Evolutionary conservation across 176 grass and related monocot genomes (phyloP).

Genomic region (Leersia perrieri): DNA sequence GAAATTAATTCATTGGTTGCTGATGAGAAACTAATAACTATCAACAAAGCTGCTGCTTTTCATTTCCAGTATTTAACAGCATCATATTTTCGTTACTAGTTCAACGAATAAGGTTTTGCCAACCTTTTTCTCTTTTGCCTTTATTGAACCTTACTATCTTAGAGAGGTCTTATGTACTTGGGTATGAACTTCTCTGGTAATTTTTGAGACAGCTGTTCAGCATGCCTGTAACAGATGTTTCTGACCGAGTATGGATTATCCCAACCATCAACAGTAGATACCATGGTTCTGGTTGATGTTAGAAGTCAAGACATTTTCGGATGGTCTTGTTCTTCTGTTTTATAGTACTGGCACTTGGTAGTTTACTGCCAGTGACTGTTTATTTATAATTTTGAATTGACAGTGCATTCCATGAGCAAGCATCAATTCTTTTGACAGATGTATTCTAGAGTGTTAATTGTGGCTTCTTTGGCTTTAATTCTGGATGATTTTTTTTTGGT

Average conservation of each 20-base stretch:
- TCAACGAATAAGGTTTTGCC: not conserved
- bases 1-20: not conserved
- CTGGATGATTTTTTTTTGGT: not conserved
- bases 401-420: not conserved
- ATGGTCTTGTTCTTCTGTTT: too few species aligned
- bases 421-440: not conserved
- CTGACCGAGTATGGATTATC: not conserved
- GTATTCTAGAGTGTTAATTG: not conserved
- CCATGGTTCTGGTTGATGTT: not conserved
- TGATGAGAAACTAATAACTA: not conserved
- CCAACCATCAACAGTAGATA: not conserved
- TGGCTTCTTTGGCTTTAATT: not conserved
- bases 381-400: not conserved
- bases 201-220: not conserved
- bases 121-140: not conserved
- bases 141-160: conserved; percentile 4
- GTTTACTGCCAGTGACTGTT: not conserved
- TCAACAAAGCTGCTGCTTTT: not conserved
- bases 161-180: not conserved
- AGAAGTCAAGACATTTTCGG: not conserved
- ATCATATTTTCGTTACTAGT: not conserved
- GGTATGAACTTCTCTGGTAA: not conserved
- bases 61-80: not conserved
- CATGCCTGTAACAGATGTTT: not conserved
- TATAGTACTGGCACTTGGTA: not conserved